A percentile compares a stretch with the other conserved stretches of the same genome.
phyloP scores from a whole-genome alignment of 2,329 filamentous ascomycete genomes.

The Neonectria hederae region DNA sequence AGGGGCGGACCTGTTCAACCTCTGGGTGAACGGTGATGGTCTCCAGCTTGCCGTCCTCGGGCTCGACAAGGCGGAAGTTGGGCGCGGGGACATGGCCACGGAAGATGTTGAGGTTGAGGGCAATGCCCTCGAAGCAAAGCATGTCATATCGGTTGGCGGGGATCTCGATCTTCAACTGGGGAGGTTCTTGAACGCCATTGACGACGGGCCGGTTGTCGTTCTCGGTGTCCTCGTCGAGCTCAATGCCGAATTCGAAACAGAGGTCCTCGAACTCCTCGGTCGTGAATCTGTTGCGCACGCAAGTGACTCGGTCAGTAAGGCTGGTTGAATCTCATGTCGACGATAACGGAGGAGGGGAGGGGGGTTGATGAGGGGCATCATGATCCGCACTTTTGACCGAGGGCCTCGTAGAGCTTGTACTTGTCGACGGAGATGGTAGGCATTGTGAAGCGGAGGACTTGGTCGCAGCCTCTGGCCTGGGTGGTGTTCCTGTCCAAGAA shows the following conservation, averaged over 20 bases:
- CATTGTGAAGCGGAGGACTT: constrained; percentile 64
- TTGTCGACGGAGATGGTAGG: constrained; percentile 98
- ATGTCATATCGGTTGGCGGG: constrained; percentile 94
- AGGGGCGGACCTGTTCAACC: constrained; percentile 82
- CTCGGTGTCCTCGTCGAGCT: constrained; percentile 95
- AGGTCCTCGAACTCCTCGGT: constrained; percentile 96
- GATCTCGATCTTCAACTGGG: constrained; percentile 97
- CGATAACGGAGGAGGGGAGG: constrained; percentile 30
- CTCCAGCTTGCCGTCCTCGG: constrained; percentile 77
- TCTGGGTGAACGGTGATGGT: constrained; percentile 81
- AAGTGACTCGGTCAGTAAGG: constrained; percentile 32
- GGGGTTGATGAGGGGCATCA: constrained; percentile 33
- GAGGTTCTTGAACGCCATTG: constrained; percentile 83
- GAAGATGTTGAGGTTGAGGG: constrained; percentile 96
- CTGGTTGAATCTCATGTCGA: constrained; percentile 22
- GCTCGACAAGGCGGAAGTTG: constrained; percentile 79
- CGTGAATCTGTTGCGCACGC: constrained; percentile 70
- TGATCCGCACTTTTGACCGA: constrained; percentile 78
- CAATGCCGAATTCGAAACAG: constrained; percentile 98
- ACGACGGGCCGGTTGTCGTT: constrained; percentile 77
- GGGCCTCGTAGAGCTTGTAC: constrained; percentile 90
- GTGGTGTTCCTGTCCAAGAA: constrained; percentile 31
- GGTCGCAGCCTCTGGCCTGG: constrained; percentile 39
- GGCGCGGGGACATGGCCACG: constrained; percentile 78
- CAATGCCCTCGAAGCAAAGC: constrained; percentile 97